Evolutionary conservation across 1,139 yeast genomes (phyloP), one percentile per base, ranked within the genome.

Genomic region (Lizanozyma gosingica): DNA sequence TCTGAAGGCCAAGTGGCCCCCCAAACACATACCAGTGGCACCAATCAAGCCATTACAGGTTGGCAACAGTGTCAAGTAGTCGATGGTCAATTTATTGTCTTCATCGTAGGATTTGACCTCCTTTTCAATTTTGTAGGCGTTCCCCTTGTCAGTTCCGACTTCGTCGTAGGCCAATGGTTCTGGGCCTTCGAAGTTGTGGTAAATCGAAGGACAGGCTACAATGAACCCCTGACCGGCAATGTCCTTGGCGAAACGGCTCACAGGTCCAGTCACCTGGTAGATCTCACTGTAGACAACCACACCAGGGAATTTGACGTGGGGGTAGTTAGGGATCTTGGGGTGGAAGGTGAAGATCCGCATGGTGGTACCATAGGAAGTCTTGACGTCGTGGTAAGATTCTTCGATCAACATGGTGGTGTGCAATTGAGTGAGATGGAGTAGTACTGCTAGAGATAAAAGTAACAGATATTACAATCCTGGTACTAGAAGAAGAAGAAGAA

Each of bases 21-120:
- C 94, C 17, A 84, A 73, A 56, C 94, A 84, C 90, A 84, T 84
- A 17, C 94, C 94, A 2, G 92, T 82, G 39, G 90, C 82, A 22
- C 94, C 94, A 48, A 83, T 73, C 45, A 71, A 75, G 36, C 92
- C 92, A 47, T 76, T 80, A 56, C 85, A 83, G 3, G 86, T 81
- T 2, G 72, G 65, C 46, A 83, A 65, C 2, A 71, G 54, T 40
- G 59, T 57, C 46, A 84, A 67, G 51, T 81, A 78, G 52, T 82
- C 87, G 50, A 83, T 68, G 18, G 86, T 70, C 45, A 83, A 62
- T 38, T 62, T 67, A 52, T 73, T 78, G 57, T 84, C 94, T 55
- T 83, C 94, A 51, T 84, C 94, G 54, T 84, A 84, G 2, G 88
- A 80, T 46, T 66, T 72, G 46, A 84, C 56, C 32, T 83, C 84